Evolutionary conservation across 2,329 filamentous ascomycete genomes (phyloP), one percentile per base, ranked within the genome.

Genomic region (Aspergillus clavatus): DNA sequence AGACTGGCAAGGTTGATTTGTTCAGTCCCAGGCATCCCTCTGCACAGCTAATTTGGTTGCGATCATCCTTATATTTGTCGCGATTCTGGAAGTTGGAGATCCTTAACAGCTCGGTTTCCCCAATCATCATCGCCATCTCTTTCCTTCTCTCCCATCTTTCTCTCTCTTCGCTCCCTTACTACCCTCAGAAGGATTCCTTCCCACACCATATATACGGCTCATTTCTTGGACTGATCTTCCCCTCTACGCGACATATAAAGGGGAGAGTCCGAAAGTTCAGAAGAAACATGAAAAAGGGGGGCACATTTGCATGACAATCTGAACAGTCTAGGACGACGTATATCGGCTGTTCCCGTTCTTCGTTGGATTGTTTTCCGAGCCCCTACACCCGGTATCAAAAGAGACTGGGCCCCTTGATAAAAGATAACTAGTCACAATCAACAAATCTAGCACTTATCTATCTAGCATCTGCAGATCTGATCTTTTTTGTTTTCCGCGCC

Each of bases 381-480:
- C 43, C 38, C 33, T 43, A 28, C 31, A 19, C 28, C 28, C 18
- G 33, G 16, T 22, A 27, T 33, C 38, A 42, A 24, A 24, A 24
- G 39, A 43, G 24, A 43, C 27, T 24, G 14, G 40, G 11, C 37
- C 38, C 28, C n/a, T n/a, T n/a, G n/a, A n/a, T n/a, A n/a, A n/a
- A 42, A 42, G 43, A 42, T 38, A 38, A 18, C 39, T 38, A 40
- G 31, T 24, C 23, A 24, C 23, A 42, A 44, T 49, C 38, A 41
- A 31, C 35, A 18, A 43, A n/a, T n/a, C n/a, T n/a, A n/a, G n/a
- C n/a, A n/a, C n/a, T n/a, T n/a, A n/a, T n/a, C n/a, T n/a, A n/a
- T n/a, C n/a, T n/a, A n/a, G n/a, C n/a, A n/a, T n/a, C n/a, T 45
- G 44, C 42, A 43, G 36, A 51, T 46, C 39, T 19, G 33, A 46